phyloP scores from a whole-genome alignment of 495 filamentous ascomycete species.

The Tuber magnatum region DNA sequence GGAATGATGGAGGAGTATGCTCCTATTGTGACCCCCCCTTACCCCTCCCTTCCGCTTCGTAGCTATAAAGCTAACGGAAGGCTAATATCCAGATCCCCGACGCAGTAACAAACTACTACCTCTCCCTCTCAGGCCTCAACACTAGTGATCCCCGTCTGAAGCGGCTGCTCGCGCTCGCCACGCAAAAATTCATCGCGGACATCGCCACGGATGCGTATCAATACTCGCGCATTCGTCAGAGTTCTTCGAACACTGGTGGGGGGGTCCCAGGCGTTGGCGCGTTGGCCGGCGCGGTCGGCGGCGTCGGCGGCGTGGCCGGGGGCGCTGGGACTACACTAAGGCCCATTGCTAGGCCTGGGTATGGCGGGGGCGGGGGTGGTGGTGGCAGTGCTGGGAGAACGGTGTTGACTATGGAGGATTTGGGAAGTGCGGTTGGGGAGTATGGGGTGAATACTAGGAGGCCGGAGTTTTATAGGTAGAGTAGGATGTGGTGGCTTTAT shows the following conservation, averaged over 20 bases:
- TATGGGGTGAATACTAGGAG: slow-evolving; percentile 96
- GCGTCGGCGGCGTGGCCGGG: slow-evolving; percentile 52
- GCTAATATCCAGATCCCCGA: slow-evolving; percentile 70
- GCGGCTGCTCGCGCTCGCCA: slow-evolving; percentile 86
- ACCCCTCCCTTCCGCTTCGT: background rate
- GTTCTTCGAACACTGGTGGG: slow-evolving; percentile 74
- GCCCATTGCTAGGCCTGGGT: slow-evolving; percentile 84
- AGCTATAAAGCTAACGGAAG: background rate
- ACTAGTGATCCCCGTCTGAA: slow-evolving; percentile 81
- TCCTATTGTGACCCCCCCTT: slow-evolving; percentile 64
- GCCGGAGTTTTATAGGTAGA: slow-evolving; percentile 91
- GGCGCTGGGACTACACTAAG: slow-evolving; percentile 56
- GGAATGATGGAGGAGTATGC: slow-evolving; percentile 97
- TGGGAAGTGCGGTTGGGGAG: slow-evolving; percentile 94
- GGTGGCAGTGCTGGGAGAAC: slow-evolving; percentile 86
- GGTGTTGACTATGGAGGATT: slow-evolving; percentile 96
- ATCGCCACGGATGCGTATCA: slow-evolving; percentile 97
- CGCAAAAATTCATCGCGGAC: slow-evolving; percentile 96
- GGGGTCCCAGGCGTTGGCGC: slow-evolving; percentile 62
- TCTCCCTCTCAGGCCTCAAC: slow-evolving; percentile 86
- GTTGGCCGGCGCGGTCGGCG: slow-evolving; percentile 63
- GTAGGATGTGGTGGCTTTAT: background rate
- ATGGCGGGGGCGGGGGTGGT: slow-evolving; percentile 75
- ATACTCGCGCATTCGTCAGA: slow-evolving; percentile 87
- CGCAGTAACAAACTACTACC: slow-evolving; percentile 95